Evolutionary conservation across 805 yeast genomes (phyloP), one percentile per base, ranked within the genome.

Genomic region (Ogataea dorogensis): DNA sequence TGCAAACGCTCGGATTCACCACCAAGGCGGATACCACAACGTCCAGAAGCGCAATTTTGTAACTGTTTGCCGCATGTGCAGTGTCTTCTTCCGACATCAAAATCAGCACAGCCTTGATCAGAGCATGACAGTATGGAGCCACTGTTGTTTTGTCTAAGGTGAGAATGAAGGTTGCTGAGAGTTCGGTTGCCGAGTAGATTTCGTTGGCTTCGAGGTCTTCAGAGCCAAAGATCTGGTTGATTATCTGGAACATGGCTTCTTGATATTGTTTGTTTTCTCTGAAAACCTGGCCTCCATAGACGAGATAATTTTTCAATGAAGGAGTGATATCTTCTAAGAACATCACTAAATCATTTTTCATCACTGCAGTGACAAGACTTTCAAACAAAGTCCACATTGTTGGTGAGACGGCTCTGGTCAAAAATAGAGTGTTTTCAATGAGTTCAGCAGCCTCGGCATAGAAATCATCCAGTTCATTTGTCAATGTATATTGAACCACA

Each of bases 381-480:
- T 70, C 76, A 48, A 87, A 79, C 30, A 81, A 61, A 36, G 69
- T 68, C 96, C 97, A 91, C 68, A 88, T 78, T 20, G 68, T 61
- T 5, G 85, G 83, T 2, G 87, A 75, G 13, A 84, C 75, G 12
- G 58, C 50, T 56, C 84, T 71, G 7, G 78, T 61, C 39, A 79
- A 58, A 56, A 82, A 85, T 13, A 88, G 73, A 35, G 85, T 76
- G 49, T 79, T 80, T 49, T 83, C 91, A 39, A 86, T 77, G 51
- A 93, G 69, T 49, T 87, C 95, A 45, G 87, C 77, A 29, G 79
- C 74, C 58, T 93, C 98, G 18, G 84, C 76, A 54, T 79, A 81
- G 58, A 85, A 87, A 53, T 89, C 96, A 42, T 81, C 86, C 54
- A 88, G 62, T 30, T 73, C 70, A 48, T 82, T 70, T 24, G 62